Evolutionary conservation across 441 rosid species (phyloP).

Genomic region (Erodium chrysanthum): DNA sequence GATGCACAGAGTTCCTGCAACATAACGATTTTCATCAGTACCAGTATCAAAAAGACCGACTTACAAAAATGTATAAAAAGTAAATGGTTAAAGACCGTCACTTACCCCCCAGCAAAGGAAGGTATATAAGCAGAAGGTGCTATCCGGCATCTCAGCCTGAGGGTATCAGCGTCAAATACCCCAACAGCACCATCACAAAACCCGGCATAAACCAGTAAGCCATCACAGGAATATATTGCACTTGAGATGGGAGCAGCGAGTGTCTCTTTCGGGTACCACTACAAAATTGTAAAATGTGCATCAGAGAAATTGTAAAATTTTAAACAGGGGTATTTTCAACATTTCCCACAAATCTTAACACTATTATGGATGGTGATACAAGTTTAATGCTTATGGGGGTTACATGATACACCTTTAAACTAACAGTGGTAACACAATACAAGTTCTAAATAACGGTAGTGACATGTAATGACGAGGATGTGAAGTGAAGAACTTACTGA

Average conservation of each 20-base stretch:
- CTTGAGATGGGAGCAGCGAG: constrained; percentile 42
- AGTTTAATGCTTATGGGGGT: no score
- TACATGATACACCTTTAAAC: no score
- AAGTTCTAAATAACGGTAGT: no score
- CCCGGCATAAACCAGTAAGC: constrained; percentile 36
- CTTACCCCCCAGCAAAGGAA: constrained; percentile 29
- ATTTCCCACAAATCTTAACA: no score
- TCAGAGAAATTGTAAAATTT: no score
- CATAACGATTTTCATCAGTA: neutral
- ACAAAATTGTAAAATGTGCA: constrained; percentile 15
- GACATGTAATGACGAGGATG: no score
- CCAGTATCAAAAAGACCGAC: no score
- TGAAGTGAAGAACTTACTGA: constrained; percentile 34
- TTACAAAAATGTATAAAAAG: no score
- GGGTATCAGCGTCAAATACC: constrained; percentile 42
- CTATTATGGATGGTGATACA: no score
- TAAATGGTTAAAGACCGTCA: no score
- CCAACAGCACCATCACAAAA: constrained; percentile 54
- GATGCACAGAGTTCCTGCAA: constrained; percentile 24
- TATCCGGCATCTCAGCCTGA: constrained; percentile 42
- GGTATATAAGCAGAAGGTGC: constrained; percentile 46
- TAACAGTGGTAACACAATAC: no score
- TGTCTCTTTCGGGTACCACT: constrained; percentile 49
- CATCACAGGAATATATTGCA: constrained; percentile 47
- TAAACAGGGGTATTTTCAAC: neutral